Base-by-base conservation (phyloP, 441 rosid genomes). In the Gossypium davidsonii region DNA sequence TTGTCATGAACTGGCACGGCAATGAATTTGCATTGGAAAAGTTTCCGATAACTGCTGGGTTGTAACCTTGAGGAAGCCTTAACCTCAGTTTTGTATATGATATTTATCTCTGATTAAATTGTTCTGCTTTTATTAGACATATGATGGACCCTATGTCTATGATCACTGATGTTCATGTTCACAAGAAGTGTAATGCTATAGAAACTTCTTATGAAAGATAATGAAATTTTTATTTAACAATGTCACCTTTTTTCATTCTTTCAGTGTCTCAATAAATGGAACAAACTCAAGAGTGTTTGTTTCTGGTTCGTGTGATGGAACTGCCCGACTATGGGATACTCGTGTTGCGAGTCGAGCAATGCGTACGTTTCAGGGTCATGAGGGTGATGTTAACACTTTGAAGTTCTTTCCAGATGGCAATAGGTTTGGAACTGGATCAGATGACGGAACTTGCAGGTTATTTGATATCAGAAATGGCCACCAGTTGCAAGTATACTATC, bases 401-500 rank as follows among this genome's bases (percentile, higher is more conserved):
- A 96, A 86, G 84, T 96, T 93, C 88, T 93, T 96, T 81, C 96
- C 98, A n/a, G 99, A 96, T 83, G 98, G 98, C 71, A 67, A 91
- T 79, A 88, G 93, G 84, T 93, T 96, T 80, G 99, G 96, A 81
- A 91, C 98, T 20, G 99, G 99, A 18, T 91, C 97, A 20, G 96
- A 87, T 12, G 99, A 96, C 78, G 99, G 99, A 77, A 90, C 97
- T 51, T 96, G 98, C 85, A 86, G 94, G 85, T 76, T 96, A 76
- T 91, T 88, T 86, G 99, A 93, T 72, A 84, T 91, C 58, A 89
- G 99, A 78, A 96, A 97, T 37, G 98, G 98, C 72, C 98, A 91
- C 77, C 93, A 91, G 74, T 90, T 91, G 74, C 98, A 93, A 79
- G 90, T 84, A 3, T 96, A 90, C 78, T 55, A 71, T 72, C 90